phyloP scores from a whole-genome alignment of 495 filamentous ascomycete species.

The Cercophora sp. region DNA sequence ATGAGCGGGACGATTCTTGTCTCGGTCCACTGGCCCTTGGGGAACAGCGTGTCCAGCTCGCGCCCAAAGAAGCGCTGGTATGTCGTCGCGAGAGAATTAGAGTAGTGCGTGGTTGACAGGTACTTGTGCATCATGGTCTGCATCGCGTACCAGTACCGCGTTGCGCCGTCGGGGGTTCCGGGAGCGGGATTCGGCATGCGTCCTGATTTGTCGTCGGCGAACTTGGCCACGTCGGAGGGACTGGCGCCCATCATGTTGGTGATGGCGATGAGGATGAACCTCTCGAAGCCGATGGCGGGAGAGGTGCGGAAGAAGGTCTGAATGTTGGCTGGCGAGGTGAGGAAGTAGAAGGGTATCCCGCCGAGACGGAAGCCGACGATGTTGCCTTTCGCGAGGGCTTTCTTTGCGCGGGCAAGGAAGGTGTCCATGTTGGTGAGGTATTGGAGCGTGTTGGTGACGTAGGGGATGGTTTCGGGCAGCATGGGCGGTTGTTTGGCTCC shows the following conservation, averaged over 20 bases:
- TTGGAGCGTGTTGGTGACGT: not conserved
- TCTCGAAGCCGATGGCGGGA: not conserved
- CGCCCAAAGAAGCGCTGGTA: slow-evolving; percentile 13
- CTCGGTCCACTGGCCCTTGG: slow-evolving; percentile 4
- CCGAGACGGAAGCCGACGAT: slow-evolving; percentile 4
- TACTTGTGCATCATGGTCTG: slow-evolving; percentile 6
- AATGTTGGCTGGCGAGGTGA: not conserved
- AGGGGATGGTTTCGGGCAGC: not conserved
- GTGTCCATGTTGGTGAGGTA: not conserved
- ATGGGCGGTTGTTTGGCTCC: slow-evolving; percentile 3
- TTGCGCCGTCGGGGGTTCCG: not conserved
- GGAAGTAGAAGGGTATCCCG: not conserved
- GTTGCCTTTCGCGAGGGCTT: not conserved
- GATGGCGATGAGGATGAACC: not conserved
- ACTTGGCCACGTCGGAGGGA: not conserved
- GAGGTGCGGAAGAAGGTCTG: not conserved
- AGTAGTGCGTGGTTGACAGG: not conserved
- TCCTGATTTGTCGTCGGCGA: slow-evolving; percentile 1
- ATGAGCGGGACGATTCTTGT: slow-evolving; percentile 11
- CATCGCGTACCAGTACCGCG: slow-evolving; percentile 3
- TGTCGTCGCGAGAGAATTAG: not conserved
- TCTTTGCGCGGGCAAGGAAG: not conserved
- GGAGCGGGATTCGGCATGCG: not conserved
- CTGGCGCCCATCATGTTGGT: not conserved
- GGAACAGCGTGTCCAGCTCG: not conserved